Evolutionary conservation across 2,329 filamentous ascomycete species (phyloP).

Genomic region (Magnaporthiopsis poae): DNA sequence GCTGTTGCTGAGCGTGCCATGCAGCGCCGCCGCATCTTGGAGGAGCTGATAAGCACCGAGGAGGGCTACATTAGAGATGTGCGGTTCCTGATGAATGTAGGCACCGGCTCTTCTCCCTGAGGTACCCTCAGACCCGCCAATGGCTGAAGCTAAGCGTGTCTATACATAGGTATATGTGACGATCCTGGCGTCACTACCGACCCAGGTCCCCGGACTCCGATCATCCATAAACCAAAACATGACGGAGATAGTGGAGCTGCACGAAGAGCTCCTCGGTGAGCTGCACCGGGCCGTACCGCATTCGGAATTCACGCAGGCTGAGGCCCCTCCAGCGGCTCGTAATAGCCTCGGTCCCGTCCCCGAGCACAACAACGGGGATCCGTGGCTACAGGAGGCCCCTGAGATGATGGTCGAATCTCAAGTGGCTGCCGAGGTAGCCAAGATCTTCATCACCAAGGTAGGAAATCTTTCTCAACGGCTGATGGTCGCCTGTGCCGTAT

Average conservation of each 20-base stretch:
- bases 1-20: slow-evolving; percentile 61
- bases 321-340: slow-evolving; percentile 17
- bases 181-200: slow-evolving; percentile 61
- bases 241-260: slow-evolving; percentile 68
- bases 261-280: slow-evolving; percentile 69
- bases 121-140: not conserved
- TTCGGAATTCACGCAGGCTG: slow-evolving; percentile 49
- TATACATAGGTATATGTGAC: slow-evolving; percentile 58
- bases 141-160: slow-evolving; percentile 7
- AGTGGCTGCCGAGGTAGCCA: slow-evolving; percentile 50
- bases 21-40: slow-evolving; percentile 68
- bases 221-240: slow-evolving; percentile 70
- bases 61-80: slow-evolving; percentile 81
- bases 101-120: slow-evolving; percentile 16
- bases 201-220: slow-evolving; percentile 52
- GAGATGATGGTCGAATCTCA: slow-evolving; percentile 49
- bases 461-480: slow-evolving; percentile 5
- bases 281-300: slow-evolving; percentile 62
- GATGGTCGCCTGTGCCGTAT: no score
- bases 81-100: slow-evolving; percentile 75
- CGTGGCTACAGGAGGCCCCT: slow-evolving; percentile 36
- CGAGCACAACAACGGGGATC: slow-evolving; percentile 27
- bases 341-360: slow-evolving; percentile 37
- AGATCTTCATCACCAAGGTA: slow-evolving; percentile 51
- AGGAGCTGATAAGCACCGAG: slow-evolving; percentile 79